Conservation (phyloP, 768 basidiomycete genomes). For the Tulasnella sp. region DNA sequence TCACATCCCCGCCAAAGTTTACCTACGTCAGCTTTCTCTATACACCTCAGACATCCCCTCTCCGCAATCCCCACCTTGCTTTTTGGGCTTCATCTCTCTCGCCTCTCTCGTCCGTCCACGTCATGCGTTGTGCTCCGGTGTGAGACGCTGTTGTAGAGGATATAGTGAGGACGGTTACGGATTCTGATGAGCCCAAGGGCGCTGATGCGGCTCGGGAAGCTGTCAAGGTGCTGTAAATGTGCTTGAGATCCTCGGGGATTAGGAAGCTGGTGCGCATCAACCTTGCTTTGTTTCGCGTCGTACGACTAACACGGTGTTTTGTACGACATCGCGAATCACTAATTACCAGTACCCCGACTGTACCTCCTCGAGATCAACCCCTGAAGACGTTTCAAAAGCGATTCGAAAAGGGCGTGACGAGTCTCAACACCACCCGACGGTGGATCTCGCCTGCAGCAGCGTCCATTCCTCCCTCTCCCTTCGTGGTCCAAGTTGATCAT, state of each 20-base stretch:
- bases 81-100: neutral
- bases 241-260: constrained; percentile 81
- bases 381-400: constrained; percentile 58
- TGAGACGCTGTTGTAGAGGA: constrained; percentile 69
- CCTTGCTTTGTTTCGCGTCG: constrained; percentile 8
- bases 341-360: constrained; percentile 80
- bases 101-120: constrained; percentile 21
- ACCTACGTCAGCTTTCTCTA: neutral
- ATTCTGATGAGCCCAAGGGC: constrained; percentile 24
- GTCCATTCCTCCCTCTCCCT: neutral
- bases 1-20: neutral
- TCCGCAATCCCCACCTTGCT: neutral
- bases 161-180: constrained; percentile 56
- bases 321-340: constrained; percentile 93
- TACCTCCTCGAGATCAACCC: constrained; percentile 70
- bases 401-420: constrained; percentile 18
- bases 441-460: constrained; percentile 29
- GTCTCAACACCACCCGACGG: no score
- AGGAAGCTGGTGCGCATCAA: constrained; percentile 75
- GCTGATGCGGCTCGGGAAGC: constrained; percentile 47
- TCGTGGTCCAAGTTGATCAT: constrained; percentile 16
- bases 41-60: neutral
- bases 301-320: constrained; percentile 11
- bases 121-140: constrained; percentile 85
- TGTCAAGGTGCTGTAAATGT: constrained; percentile 61